Percentiles rank a stretch among this genome's conserved stretches.
phyloP scores from a whole-genome alignment of 257 asterid genomes.

The Apocynum venetum region DNA sequence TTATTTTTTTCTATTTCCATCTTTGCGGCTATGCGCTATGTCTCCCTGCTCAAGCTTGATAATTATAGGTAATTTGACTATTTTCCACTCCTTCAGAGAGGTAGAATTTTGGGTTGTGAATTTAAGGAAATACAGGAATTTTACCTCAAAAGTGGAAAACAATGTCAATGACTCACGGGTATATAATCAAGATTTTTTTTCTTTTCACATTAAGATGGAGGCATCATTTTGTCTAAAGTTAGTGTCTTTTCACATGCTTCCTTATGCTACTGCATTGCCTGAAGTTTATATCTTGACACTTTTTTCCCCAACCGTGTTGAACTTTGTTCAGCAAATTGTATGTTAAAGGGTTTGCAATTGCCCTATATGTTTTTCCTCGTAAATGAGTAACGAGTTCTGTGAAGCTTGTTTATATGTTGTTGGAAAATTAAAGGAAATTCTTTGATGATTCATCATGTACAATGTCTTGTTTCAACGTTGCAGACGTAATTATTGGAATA shows the following conservation, averaged over 20 bases:
- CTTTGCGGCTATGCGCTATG: not conserved
- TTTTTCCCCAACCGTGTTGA: too few relatives aligned
- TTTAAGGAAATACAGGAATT: not conserved
- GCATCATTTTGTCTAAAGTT: not conserved
- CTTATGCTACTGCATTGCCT: not conserved
- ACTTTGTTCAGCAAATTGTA: not conserved
- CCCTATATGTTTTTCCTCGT: not conserved
- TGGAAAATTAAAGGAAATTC: not conserved
- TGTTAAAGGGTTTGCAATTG: not conserved
- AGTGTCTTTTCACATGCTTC: not conserved
- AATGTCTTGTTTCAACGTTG: not conserved
- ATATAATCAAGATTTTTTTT: not conserved
- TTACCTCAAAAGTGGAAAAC: not conserved
- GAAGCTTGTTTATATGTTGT: not conserved
- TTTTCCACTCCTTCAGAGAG: not conserved
- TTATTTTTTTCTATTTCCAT: not conserved
- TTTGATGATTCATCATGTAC: not conserved
- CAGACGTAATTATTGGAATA: not conserved
- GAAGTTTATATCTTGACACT: not conserved
- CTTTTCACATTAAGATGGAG: not conserved
- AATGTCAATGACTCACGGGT: not conserved
- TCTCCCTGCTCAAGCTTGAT: not conserved
- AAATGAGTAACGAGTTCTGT: not conserved
- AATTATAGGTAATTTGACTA: not conserved
- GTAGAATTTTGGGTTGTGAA: not conserved